Evolutionary conservation across 2,329 filamentous ascomycete species (phyloP), one percentile per base, ranked within the genome.

Genomic region (Fusarium pseudonygamai): DNA sequence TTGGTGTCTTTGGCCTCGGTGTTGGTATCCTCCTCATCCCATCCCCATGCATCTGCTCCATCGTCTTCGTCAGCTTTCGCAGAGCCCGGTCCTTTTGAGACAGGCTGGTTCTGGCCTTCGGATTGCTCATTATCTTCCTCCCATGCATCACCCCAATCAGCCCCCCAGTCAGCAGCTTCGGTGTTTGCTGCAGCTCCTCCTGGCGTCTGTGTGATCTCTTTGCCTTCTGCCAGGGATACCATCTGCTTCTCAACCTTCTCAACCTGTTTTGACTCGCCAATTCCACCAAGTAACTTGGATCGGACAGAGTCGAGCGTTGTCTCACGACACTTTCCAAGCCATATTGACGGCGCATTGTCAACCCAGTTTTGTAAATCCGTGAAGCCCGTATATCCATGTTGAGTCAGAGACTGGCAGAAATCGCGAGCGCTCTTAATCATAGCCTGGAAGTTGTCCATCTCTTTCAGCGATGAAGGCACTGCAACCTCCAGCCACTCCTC

Each of bases 181-280:
- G 83, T 81, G 14, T 83, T 81, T 9, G 82, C 83, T 7, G 82
- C 83, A 5, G 85, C 84, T 20, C 86, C 86, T n/a, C 86, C 86
- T 28, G 87, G 89, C 3, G 88, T 86, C 36, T 78, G 78, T 40
- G 88, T 83, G 42, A 95, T 85, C 68, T 92, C 86, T 62, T 90
- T 89, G 59, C 93, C 92, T 72, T 92, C 90, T 1, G 85, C 85
- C 55, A 88, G 87, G 5, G 91, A 91, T 1, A 98, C 87, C 79
- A 92, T 90, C 77, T 96, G 92, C 55, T 92, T 97, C 81, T 98
- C 96, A 3, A 97, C 86, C 76, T 93, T 90, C 80, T 98, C 95
- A 3, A 97, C 95, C 50, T 88, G 86, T 74, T 90, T 92, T 20
- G 91, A 87, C 32, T 86, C 82, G 14, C 91, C 91, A 43, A 96